phyloP scores from a whole-genome alignment of 1,284 basidiomycete species.

The Takashimella koratensis region DNA sequence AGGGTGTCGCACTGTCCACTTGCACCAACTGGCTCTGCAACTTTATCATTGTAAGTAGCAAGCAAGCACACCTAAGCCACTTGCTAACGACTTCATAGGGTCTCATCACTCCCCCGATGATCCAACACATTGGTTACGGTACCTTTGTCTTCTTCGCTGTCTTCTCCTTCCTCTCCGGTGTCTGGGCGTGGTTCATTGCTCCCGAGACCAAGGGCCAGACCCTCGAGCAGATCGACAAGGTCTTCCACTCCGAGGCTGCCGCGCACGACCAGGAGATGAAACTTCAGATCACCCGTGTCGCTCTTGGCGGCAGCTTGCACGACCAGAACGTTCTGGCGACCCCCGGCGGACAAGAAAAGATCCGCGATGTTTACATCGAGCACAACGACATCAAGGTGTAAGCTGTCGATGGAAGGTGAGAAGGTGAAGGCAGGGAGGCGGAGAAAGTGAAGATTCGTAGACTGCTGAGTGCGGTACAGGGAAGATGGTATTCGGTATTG shows the following conservation, averaged over 20 bases:
- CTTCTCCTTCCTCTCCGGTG: constrained; percentile 13
- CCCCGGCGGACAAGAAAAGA: not conserved
- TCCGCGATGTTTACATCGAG: not conserved
- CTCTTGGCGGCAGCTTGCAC: not conserved
- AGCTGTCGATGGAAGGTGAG: no score
- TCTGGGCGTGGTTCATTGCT: constrained; percentile 21
- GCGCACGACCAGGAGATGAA: not conserved
- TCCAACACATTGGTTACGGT: constrained; percentile 16
- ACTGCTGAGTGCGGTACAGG: no score
- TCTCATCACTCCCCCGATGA: constrained; percentile 25
- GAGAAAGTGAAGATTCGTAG: no score
- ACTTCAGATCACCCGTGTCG: not conserved
- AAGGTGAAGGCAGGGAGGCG: no score
- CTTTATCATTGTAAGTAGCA: constrained; percentile 5
- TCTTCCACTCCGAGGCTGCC: constrained; percentile 20
- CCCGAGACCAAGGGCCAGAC: constrained; percentile 28
- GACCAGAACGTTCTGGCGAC: not conserved
- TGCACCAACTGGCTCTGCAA: constrained; percentile 7
- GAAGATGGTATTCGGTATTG: no score
- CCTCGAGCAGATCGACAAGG: constrained; percentile 26
- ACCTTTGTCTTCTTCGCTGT: constrained; percentile 26
- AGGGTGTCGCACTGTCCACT: constrained; percentile 36
- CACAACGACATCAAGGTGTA: no score
- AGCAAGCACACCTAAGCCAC: no score
- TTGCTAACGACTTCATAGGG: no score